A percentile compares a stretch with the other conserved stretches of the same genome.
phyloP scores from a whole-genome alignment of 2,329 filamentous ascomycete species.

The Colletotrichum godetiae region DNA sequence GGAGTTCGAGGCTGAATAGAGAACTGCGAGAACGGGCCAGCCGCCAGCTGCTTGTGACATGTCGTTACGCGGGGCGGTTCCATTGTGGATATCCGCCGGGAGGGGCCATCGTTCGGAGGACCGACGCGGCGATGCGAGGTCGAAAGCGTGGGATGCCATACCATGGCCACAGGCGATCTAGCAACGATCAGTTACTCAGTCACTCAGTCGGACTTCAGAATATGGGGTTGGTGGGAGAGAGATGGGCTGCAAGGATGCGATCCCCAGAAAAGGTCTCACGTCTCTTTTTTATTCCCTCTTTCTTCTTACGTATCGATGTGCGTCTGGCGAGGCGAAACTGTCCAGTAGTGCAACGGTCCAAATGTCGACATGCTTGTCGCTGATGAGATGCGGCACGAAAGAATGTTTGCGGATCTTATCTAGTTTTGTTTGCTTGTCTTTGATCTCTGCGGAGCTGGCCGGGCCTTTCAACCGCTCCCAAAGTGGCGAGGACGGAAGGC shows the following conservation, averaged over 20 bases:
- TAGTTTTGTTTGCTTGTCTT: not conserved
- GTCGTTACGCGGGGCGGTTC: not conserved
- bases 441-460: not conserved
- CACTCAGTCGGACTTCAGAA: not conserved
- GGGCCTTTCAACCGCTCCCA: not conserved
- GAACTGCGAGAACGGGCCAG: not conserved
- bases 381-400: not conserved
- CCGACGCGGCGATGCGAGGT: conserved; percentile 26
- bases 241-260: conserved; percentile 3
- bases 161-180: not conserved
- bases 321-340: not conserved
- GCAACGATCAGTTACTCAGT: not conserved
- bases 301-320: conserved; percentile 5
- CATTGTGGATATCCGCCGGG: conserved; percentile 1
- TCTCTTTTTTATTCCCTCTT: not conserved
- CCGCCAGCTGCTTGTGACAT: not conserved
- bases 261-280: not conserved
- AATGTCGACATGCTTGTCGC: not conserved
- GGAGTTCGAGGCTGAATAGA: conserved; percentile 20
- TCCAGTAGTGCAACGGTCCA: conserved; percentile 4
- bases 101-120: conserved; percentile 10
- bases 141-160: not conserved
- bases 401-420: not conserved
- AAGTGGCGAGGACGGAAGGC: not conserved
- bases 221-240: not conserved